These are phyloP conservation scores for Dalbergia oliveri DNA, from an alignment of 306 rosid species.

Conservation along the genomic window DNA sequence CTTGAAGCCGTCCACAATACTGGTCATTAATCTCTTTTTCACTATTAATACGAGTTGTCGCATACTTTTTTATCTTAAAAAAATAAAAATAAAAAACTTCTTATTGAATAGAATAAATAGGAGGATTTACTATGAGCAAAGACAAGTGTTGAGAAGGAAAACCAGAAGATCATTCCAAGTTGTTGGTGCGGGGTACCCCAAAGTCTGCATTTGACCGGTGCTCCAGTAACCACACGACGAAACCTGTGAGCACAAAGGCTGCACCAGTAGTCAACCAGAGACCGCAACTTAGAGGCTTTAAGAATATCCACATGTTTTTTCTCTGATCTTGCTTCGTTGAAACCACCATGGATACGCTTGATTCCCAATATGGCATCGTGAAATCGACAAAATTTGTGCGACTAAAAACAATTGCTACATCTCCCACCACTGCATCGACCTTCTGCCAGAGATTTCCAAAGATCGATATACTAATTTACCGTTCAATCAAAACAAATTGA, in stretches of 20 bases:
- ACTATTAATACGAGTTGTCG: no score
- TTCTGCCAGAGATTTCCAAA: conserved; percentile 18
- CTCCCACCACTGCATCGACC: conserved; percentile 55
- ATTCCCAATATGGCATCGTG: conserved; percentile 50
- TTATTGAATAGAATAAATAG: no score
- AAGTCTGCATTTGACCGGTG: conserved; percentile 44
- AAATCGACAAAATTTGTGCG: conserved; percentile 51
- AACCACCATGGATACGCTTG: conserved; percentile 52
- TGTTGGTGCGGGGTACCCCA: conserved; percentile 37
- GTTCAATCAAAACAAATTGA: no score
- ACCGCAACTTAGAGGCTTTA: conserved; percentile 52
- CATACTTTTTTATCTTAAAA: no score
- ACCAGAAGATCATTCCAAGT: conserved; percentile 50
- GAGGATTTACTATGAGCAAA: conserved; percentile 53
- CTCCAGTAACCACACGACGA: conserved; percentile 53
- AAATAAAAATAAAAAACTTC: no score
- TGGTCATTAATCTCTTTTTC: no score
- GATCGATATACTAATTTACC: no score
- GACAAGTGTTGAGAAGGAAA: conserved; percentile 55
- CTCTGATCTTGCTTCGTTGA: conserved; percentile 36
- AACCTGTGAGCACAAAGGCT: conserved; percentile 47
- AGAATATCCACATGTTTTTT: conserved; percentile 55
- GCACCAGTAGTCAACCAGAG: conserved; percentile 49
- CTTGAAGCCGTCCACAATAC: no score
- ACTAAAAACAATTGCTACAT: conserved; percentile 46